These are phyloP conservation scores for Viola pubescens DNA, from an alignment of 441 rosid species.

Conservation along the genomic window DNA sequence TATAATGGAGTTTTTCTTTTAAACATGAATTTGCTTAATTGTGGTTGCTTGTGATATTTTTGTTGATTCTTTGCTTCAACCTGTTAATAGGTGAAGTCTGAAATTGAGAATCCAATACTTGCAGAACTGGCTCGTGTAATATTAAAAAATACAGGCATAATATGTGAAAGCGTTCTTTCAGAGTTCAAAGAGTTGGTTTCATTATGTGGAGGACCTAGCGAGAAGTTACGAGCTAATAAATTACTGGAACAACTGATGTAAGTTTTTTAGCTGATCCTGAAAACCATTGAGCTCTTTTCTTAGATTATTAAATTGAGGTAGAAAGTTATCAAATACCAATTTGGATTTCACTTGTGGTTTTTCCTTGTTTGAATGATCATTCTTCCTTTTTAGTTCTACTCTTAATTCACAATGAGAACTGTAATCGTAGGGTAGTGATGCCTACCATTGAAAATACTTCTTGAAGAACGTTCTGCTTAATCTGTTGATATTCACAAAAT, in stretches of 20 bases:
- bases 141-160: constrained; percentile 55
- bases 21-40: neutral
- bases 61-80: constrained; percentile 10
- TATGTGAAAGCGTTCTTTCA: constrained; percentile 57
- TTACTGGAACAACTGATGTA: constrained; percentile 52
- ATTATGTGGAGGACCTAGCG: constrained; percentile 75
- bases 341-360: too few relatives aligned
- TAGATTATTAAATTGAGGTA: neutral
- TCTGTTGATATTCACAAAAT: too few relatives aligned
- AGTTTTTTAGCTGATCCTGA: constrained; percentile 9
- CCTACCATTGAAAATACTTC: too few relatives aligned
- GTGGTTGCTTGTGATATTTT: neutral
- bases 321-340: neutral
- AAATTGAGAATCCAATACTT: constrained; percentile 54
- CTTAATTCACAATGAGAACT: too few relatives aligned
- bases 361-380: too few relatives aligned
- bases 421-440: too few relatives aligned
- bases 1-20: neutral
- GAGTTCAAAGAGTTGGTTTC: constrained; percentile 72
- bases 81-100: constrained; percentile 54
- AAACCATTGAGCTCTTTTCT: neutral
- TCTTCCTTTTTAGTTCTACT: too few relatives aligned
- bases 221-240: constrained; percentile 58
- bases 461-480: too few relatives aligned
- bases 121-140: constrained; percentile 36